Evolutionary conservation across 2,329 filamentous ascomycete genomes (phyloP), one percentile per base, ranked within the genome.

Genomic region (Cephalotrichum gorgonifer): DNA sequence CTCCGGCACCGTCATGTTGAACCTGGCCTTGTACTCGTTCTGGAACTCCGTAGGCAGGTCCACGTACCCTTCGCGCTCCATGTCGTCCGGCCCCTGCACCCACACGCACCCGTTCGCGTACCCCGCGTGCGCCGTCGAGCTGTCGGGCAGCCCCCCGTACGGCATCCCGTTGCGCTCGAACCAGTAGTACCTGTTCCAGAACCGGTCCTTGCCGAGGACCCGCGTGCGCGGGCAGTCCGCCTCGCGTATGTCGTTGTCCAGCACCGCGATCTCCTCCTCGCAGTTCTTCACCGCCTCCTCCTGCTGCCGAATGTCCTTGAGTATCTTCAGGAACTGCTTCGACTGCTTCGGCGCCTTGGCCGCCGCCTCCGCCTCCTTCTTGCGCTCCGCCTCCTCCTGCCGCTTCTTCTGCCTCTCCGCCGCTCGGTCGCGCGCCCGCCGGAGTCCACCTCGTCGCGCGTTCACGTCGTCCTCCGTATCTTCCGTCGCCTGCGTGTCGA

Each of bases 131-230:
- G 88, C 86, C 1, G 91, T 97, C 15, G 90, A 96, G 64, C 88
- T 95, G 54, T 78, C 80, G 0, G 90, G 90, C 49, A 96, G 74
- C 4, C 93, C 93, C 28, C 78, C 88, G 59, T 91, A 95, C 0
- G 93, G 93, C 90, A 97, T 97, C 23, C 90, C 93, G 60, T 97
- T 98, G 54, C 91, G 85, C 67, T 98, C 93, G 64, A 97, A 96
- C 91, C 93, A 98, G 73, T 94, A 97, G 67, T 97, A 98, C 48
- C 91, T 81, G 66, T 98, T 97, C 82, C 91, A 95, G 73, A 95
- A 98, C 42, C 93, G 82, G 66, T 98, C 93, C 63, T 93, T 91
- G 52, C 93, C 93, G 25, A 98, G 74, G 17, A 91, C 82, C 54
- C 88, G 83, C 17, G 90, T 95, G 53, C 93, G 84, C 31, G 90